Percentiles rank a stretch among this genome's conserved stretches.
Evolutionary conservation across 306 rosid species (phyloP).

Genomic region (Fragaria iinumae): DNA sequence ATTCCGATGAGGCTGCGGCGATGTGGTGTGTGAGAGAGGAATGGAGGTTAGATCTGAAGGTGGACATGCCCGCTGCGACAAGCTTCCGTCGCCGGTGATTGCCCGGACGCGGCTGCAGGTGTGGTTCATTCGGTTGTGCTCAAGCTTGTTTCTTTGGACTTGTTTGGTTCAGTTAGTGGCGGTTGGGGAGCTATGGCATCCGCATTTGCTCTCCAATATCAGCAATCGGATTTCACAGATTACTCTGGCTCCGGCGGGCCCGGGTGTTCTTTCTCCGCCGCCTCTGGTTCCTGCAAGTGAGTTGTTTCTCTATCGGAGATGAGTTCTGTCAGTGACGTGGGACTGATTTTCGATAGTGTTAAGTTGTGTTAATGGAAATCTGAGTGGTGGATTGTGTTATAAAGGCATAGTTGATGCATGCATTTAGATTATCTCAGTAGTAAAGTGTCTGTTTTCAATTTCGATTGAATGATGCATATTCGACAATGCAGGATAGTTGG

Average conservation of each 20-base stretch:
- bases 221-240: conserved; percentile 54
- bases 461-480: neutral
- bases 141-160: conserved; percentile 90
- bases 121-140: conserved; percentile 80
- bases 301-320: conserved; percentile 17
- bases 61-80: conserved; percentile 61
- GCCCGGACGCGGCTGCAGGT: conserved; percentile 74
- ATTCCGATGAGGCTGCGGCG: conserved; percentile 63
- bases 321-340: neutral
- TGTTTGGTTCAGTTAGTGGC: conserved; percentile 86
- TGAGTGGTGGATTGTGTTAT: neutral
- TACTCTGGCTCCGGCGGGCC: conserved; percentile 34
- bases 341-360: neutral
- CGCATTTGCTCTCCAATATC: conserved; percentile 60
- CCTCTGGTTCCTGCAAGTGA: conserved; percentile 65
- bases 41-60: conserved; percentile 94
- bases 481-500: neutral
- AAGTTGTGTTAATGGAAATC: neutral
- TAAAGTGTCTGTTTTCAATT: neutral
- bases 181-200: conserved; percentile 78
- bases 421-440: neutral
- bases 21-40: conserved; percentile 58
- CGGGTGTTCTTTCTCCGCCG: conserved; percentile 36
- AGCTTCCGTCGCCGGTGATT: conserved; percentile 64
- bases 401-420: neutral